Conservation (phyloP, 2,329 filamentous ascomycete species). For the Chaetomium sp. region DNA sequence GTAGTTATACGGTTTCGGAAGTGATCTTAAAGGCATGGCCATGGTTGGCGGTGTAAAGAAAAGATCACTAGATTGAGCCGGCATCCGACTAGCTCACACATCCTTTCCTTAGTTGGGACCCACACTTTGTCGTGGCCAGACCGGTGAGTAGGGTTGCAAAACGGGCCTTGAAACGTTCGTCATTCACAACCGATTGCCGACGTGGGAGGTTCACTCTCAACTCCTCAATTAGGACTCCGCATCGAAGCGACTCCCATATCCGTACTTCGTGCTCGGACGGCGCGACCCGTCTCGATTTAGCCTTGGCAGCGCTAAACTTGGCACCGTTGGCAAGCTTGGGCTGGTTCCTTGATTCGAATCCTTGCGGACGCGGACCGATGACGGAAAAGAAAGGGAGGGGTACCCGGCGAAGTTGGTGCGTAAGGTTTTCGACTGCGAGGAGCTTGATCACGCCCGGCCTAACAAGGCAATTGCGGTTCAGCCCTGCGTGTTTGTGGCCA, state of each 20-base stretch:
- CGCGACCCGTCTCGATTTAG: slow-evolving; percentile 5
- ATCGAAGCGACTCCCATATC: background rate
- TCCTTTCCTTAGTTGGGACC: background rate
- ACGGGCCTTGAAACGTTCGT: background rate
- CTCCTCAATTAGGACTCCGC: background rate
- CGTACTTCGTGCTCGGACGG: background rate
- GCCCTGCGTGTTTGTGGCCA: background rate
- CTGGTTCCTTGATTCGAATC: slow-evolving; percentile 1
- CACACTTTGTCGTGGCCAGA: background rate
- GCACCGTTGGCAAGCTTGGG: background rate
- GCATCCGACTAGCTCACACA: background rate
- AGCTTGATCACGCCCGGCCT: background rate
- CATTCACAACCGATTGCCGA: background rate
- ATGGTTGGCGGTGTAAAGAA: background rate
- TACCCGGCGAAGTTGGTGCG: slow-evolving; percentile 5
- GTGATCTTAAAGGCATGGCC: background rate
- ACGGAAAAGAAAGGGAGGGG: slow-evolving; percentile 12
- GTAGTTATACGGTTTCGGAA: too few relatives aligned
- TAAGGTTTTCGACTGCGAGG: background rate
- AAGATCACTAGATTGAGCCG: background rate
- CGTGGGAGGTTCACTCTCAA: background rate
- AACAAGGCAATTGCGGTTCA: background rate
- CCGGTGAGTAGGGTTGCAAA: background rate
- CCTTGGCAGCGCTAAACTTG: background rate
- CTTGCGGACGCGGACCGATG: slow-evolving; percentile 9